phyloP scores from a whole-genome alignment of 2,329 filamentous ascomycete genomes.

The Colletotrichum endophyticum region DNA sequence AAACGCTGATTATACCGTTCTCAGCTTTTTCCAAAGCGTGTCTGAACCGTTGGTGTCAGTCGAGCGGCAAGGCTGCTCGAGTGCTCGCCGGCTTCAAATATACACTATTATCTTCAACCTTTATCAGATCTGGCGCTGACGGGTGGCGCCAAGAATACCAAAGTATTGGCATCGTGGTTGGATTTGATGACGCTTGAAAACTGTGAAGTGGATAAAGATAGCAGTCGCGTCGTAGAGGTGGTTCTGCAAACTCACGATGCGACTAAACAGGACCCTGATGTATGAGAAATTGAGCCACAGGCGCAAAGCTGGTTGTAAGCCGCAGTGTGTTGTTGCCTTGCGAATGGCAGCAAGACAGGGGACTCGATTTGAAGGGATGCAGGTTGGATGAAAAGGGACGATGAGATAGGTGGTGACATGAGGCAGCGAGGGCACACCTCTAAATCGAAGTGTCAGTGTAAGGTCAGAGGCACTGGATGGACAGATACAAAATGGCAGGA shows the following conservation, averaged over 20 bases:
- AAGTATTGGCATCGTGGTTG: neutral
- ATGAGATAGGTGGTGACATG: neutral
- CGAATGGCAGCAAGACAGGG: neutral
- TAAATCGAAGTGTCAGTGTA: neutral
- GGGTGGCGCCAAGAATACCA: neutral
- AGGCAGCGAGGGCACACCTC: neutral
- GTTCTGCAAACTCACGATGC: neutral
- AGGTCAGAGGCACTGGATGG: neutral
- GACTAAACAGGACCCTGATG: neutral
- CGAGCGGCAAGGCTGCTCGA: neutral
- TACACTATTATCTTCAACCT: neutral
- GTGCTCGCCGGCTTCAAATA: neutral
- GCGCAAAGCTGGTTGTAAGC: neutral
- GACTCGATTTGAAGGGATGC: neutral
- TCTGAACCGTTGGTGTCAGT: neutral
- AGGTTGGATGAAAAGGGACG: constrained; percentile 6
- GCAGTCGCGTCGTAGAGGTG: neutral
- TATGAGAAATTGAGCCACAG: neutral
- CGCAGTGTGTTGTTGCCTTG: neutral
- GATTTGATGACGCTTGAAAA: neutral
- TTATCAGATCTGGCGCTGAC: neutral
- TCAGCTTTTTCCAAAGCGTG: neutral
- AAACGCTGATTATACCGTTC: neutral
- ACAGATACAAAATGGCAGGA: neutral
- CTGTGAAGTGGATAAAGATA: neutral